phyloP scores from a whole-genome alignment of 805 yeast genomes.

The Vanderwaltozyma polyspora region DNA sequence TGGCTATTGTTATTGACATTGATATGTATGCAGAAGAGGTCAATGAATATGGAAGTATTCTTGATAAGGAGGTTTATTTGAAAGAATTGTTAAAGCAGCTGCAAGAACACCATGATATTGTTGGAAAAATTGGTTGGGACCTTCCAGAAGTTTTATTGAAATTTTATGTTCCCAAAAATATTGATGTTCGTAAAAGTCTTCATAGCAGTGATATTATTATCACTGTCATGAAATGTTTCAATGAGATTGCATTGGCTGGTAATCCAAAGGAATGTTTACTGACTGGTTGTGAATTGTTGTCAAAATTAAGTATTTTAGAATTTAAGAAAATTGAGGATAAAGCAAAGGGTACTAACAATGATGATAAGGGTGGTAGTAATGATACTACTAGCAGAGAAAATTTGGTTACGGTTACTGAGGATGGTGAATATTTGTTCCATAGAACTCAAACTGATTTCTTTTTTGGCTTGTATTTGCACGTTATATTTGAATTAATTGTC shows the following conservation, averaged over 20 bases:
- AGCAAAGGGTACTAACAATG: slow-evolving; percentile 1
- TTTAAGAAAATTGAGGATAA: slow-evolving; percentile 6
- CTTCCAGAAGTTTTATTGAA: slow-evolving; percentile 57
- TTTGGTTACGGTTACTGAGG: slow-evolving; percentile 2
- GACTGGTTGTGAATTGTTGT: slow-evolving; percentile 55
- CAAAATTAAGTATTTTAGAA: slow-evolving; percentile 8
- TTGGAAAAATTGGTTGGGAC: slow-evolving; percentile 81
- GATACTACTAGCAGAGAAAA: background rate
- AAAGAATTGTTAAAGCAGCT: slow-evolving; percentile 35
- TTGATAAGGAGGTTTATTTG: slow-evolving; percentile 43
- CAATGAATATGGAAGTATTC: slow-evolving; percentile 14
- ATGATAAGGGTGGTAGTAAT: slow-evolving; percentile 2
- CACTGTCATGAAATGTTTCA: slow-evolving; percentile 40
- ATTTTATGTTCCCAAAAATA: slow-evolving; percentile 32
- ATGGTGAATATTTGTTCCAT: slow-evolving; percentile 6
- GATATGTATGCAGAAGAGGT: slow-evolving; percentile 20
- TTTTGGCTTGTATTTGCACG: slow-evolving; percentile 51
- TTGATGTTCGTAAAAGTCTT: slow-evolving; percentile 25
- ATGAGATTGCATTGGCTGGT: slow-evolving; percentile 53
- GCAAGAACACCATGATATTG: slow-evolving; percentile 35
- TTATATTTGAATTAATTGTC: slow-evolving; percentile 52
- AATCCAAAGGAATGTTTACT: slow-evolving; percentile 73
- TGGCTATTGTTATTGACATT: slow-evolving; percentile 20
- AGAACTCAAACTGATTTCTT: slow-evolving; percentile 22
- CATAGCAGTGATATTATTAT: slow-evolving; percentile 24